Conservation (phyloP, 306 rosid species). For the Casuarina glauca region DNA sequence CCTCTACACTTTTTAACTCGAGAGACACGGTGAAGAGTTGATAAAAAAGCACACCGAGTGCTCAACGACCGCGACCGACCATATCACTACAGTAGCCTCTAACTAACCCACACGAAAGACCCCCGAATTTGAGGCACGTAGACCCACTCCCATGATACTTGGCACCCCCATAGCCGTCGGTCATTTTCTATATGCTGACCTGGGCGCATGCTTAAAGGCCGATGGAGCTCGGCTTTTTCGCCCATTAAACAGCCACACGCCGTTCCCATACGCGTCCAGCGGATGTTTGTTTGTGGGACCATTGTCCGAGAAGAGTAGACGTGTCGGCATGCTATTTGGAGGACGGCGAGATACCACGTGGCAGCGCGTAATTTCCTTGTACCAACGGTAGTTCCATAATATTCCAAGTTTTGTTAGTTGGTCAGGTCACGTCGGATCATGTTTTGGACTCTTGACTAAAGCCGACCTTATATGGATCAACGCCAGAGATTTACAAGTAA, state of each 20-base stretch:
- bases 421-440: background rate
- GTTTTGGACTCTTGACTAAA: background rate
- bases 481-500: background rate
- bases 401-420: constrained; percentile 5
- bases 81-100: background rate
- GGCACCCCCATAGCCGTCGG: background rate
- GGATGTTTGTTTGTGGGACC: background rate
- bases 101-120: background rate
- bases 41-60: no score
- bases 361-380: background rate
- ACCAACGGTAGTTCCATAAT: background rate
- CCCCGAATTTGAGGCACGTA: background rate
- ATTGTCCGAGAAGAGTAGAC: background rate
- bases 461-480: background rate
- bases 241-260: background rate
- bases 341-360: background rate
- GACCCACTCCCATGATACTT: background rate
- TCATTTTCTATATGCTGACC: background rate
- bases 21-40: no score
- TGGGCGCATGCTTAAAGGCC: background rate
- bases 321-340: background rate
- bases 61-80: background rate
- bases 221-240: background rate
- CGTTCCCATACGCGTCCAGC: background rate
- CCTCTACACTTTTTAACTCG: no score